Evolutionary conservation across 192 early-diverging fungal genomes (phyloP).

Genomic region (Dissophora ornata): DNA sequence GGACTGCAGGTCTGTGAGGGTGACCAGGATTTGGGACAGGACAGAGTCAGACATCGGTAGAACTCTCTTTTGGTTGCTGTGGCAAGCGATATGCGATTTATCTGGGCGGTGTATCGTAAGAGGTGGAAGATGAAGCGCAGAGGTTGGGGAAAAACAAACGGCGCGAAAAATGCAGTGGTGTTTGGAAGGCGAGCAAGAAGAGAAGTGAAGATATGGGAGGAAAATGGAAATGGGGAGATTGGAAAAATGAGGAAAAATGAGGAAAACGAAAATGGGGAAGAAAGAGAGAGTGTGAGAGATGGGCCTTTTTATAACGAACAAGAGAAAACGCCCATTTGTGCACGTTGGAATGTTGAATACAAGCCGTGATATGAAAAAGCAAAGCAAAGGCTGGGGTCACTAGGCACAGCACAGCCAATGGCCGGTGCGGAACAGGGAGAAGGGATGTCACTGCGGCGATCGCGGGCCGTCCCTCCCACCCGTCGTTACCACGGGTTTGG

Average conservation of each 20-base stretch:
- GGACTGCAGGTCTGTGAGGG: conserved; percentile 41
- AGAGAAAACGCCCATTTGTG: too few relatives aligned
- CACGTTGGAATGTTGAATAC: too few relatives aligned
- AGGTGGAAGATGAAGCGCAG: background rate
- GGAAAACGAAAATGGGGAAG: background rate
- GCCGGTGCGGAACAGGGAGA: too few relatives aligned
- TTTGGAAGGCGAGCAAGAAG: background rate
- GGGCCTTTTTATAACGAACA: too few relatives aligned
- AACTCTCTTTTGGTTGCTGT: background rate
- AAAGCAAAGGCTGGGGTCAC: too few relatives aligned
- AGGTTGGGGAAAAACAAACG: too few relatives aligned
- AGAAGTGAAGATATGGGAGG: background rate
- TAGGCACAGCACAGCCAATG: too few relatives aligned
- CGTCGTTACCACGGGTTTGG: too few relatives aligned
- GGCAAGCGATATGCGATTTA: too few relatives aligned
- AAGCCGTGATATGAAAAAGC: too few relatives aligned
- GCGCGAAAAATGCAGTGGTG: background rate
- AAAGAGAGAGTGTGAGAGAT: background rate
- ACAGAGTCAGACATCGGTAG: conserved; percentile 40
- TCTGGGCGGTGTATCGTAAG: background rate
- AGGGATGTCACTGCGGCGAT: too few relatives aligned
- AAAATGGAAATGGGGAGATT: background rate
- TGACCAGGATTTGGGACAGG: conserved; percentile 41
- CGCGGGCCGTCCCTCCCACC: too few relatives aligned
- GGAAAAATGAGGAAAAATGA: conserved; percentile 4